Conservation (phyloP, 2,329 filamentous ascomycete species). For the Lachnellula occidentalis region DNA sequence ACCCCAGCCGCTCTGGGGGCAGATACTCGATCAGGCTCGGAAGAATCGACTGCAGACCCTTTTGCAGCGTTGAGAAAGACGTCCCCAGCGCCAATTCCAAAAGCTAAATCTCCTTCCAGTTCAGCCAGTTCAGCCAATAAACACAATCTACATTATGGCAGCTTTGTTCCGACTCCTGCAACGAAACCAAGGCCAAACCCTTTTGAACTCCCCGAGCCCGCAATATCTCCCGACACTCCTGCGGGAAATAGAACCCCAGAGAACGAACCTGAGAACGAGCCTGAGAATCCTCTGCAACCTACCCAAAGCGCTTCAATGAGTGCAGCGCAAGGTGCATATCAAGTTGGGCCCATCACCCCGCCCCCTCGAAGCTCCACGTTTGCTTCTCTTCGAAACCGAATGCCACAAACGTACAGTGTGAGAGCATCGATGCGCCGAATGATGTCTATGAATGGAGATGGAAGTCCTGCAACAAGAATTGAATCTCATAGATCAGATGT, state of each 20-base stretch:
- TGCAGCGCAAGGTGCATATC: constrained; percentile 34
- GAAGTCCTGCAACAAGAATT: constrained; percentile 34
- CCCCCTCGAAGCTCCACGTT: constrained; percentile 20
- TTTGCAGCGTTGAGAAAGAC: constrained; percentile 18
- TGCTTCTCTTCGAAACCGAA: constrained; percentile 18
- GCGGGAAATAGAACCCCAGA: background rate
- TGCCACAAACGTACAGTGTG: constrained; percentile 16
- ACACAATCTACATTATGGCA: constrained; percentile 45
- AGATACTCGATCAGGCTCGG: constrained; percentile 18
- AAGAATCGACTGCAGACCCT: constrained; percentile 15
- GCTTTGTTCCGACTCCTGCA: constrained; percentile 53
- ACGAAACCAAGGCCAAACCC: constrained; percentile 29
- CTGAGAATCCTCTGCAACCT: constrained; percentile 1
- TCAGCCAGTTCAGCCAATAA: constrained; percentile 32
- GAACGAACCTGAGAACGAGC: background rate
- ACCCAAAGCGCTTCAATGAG: constrained; percentile 9
- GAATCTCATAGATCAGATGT: constrained; percentile 38
- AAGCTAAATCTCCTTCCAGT: constrained; percentile 10
- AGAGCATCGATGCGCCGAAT: constrained; percentile 23
- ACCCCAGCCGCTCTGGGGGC: constrained; percentile 20
- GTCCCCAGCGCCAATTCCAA: constrained; percentile 33
- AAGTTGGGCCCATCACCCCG: constrained; percentile 34
- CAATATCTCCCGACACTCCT: constrained; percentile 27
- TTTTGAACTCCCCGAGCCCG: constrained; percentile 57
- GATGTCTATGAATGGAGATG: constrained; percentile 21